Evolutionary conservation across 192 early-diverging fungal genomes (phyloP).

Genomic region (Umbelopsis isabellina): DNA sequence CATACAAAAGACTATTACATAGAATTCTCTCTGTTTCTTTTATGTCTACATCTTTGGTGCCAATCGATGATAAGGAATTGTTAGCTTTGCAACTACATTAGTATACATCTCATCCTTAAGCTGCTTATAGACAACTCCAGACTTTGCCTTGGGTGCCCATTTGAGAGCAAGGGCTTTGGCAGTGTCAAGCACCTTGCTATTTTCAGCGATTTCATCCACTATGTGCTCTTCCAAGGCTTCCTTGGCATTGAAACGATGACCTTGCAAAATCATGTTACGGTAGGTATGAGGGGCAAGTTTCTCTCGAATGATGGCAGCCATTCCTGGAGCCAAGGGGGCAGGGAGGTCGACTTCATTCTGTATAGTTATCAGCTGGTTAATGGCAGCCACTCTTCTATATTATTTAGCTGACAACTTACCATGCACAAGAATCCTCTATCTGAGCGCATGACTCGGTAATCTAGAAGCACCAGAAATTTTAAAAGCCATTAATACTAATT

Average conservation of each 20-base stretch:
- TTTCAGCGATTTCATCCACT: conserved; percentile 60
- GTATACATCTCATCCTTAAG: conserved; percentile 65
- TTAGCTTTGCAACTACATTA: conserved; percentile 24
- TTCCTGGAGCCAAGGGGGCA: conserved; percentile 65
- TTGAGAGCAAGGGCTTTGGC: conserved; percentile 58
- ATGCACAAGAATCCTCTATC: conserved; percentile 78
- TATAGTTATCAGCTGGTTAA: background rate
- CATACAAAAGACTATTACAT: no score
- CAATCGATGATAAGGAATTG: conserved; percentile 33
- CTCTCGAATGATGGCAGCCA: conserved; percentile 67
- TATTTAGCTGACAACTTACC: conserved; percentile 35
- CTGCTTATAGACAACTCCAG: conserved; percentile 53
- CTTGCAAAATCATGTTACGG: conserved; percentile 67
- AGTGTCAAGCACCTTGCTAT: conserved; percentile 50
- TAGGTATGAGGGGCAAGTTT: conserved; percentile 62
- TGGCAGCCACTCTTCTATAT: no score
- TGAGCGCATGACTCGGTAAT: conserved; percentile 75
- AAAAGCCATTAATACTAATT: background rate
- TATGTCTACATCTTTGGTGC: conserved; percentile 32
- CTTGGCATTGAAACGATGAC: conserved; percentile 59
- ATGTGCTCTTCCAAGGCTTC: conserved; percentile 63
- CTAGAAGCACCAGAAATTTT: conserved; percentile 27
- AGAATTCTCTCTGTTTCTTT: background rate
- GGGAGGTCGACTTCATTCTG: conserved; percentile 78
- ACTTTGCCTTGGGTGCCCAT: conserved; percentile 59